Conservation (phyloP, 495 filamentous ascomycete genomes). For the Acidiella bohemica region DNA sequence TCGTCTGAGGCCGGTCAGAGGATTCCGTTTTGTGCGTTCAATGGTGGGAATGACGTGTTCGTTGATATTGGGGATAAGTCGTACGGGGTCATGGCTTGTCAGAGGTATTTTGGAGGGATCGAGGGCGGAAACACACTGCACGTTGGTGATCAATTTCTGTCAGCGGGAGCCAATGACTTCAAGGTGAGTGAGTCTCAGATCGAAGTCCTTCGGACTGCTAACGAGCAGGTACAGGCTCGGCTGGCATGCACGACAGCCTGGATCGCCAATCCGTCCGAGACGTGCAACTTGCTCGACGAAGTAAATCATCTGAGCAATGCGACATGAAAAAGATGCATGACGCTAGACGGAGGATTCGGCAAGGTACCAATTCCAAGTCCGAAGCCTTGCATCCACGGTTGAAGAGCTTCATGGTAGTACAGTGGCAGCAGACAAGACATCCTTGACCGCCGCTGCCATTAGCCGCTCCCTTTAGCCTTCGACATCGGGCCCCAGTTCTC, state of each 20-base stretch:
- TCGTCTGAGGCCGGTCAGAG: conserved; percentile 52
- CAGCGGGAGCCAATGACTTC: conserved; percentile 92
- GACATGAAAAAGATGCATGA: no score
- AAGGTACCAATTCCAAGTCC: no score
- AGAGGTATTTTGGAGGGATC: conserved; percentile 76
- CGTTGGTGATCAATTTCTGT: conserved; percentile 91
- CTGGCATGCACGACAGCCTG: conserved; percentile 60
- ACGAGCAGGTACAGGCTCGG: conserved; percentile 33
- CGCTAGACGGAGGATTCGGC: no score
- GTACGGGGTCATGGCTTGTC: conserved; percentile 82
- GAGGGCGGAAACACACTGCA: conserved; percentile 53
- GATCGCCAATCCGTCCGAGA: conserved; percentile 88
- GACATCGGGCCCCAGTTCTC: conserved; percentile 90
- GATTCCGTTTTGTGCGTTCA: conserved; percentile 95
- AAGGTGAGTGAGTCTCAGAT: conserved; percentile 39
- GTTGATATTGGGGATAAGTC: conserved; percentile 98
- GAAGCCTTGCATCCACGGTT: no score
- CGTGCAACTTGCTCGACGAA: conserved; percentile 77
- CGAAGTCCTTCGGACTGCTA: neutral
- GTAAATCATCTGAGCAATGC: conserved; percentile 46
- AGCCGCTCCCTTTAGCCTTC: conserved; percentile 41
- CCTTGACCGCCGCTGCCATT: no score
- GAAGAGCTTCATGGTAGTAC: no score
- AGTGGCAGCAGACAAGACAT: no score
- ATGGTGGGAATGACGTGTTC: conserved; percentile 51